Base-by-base conservation (phyloP, 257 asterid genomes). In the Jacaranda copaia region DNA sequence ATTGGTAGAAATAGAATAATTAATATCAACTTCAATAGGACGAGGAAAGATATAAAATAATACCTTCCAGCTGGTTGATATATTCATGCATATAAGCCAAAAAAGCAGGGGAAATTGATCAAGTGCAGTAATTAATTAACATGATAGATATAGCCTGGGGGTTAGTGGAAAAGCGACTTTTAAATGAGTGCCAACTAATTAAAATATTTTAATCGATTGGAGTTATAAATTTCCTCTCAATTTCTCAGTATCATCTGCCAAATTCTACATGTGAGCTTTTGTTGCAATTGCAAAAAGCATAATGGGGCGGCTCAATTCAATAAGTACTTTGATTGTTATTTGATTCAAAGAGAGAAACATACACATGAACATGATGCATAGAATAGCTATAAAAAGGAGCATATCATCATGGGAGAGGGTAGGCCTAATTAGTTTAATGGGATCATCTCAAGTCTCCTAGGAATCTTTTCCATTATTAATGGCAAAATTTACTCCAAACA, bases 261-360 rank as follows among this genome's bases (percentile, higher is more conserved):
- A 25, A 25, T 25, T 25, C 32, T 25, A 25, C 32, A 25, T 25
- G 32, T 25, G 32, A 25, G 32, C 11, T 38, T 70, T 20, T 72
- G 13, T 56, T 55, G 15, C 40, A 42, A 5, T 72, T 18, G 20
- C 19, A 55, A 39, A 70, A 59, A 53, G 4, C 40, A 65, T 71
- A 25, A 56, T 78, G 78, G 81, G 84, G 80, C 84, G 77, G 84
- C 77, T 61, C 9, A 12, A 15, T 15, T 7, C 2, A 25, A 25
- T 25, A 25, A 25, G 32, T 25, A 25, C 2, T 25, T 25, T 25
- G 32, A 67, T 52, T 12, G 51, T 67, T 45, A 46, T 18, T 79
- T 73, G 69, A 70, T 4, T 4, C 8, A 42, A 8, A 42, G 46
- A 42, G 46, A 42, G 3, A 42, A 8, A 42, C 0, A 42, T 1